Evolutionary conservation across 164 flowering plant genomes (phyloP).

Genomic region (Aristolochia californica): DNA sequence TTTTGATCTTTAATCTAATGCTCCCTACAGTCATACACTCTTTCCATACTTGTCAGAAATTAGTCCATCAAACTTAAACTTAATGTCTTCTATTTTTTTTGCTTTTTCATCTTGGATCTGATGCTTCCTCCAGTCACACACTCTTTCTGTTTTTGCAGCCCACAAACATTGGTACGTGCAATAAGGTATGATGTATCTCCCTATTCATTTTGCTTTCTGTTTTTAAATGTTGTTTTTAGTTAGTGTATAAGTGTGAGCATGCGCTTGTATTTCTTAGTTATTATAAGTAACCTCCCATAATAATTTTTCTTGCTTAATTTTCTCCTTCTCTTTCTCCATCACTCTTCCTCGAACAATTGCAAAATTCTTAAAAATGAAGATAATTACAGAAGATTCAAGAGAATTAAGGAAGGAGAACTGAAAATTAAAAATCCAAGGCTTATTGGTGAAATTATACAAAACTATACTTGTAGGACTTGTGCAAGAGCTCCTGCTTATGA

Average conservation of each 20-base stretch:
- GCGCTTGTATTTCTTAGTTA: neutral
- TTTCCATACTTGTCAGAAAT: too few species aligned
- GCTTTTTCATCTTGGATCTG: neutral
- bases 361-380: neutral
- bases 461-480: too few species aligned
- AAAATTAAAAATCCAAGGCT: neutral
- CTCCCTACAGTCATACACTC: too few species aligned
- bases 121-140: neutral
- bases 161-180: constrained; percentile 91
- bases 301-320: neutral
- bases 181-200: constrained; percentile 45
- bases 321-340: constrained; percentile 1
- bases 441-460: neutral
- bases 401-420: neutral
- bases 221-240: neutral
- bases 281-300: neutral
- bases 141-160: constrained; percentile 43
- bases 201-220: neutral
- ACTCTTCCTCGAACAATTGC: neutral
- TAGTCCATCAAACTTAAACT: too few species aligned
- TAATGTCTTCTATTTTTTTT: neutral
- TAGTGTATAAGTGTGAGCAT: neutral
- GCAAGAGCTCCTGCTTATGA: too few species aligned
- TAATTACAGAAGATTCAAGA: too few species aligned
- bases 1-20: too few species aligned